Evolutionary conservation across 352 stramenopile species (phyloP).

Genomic region (Saprolegnia diclina): DNA sequence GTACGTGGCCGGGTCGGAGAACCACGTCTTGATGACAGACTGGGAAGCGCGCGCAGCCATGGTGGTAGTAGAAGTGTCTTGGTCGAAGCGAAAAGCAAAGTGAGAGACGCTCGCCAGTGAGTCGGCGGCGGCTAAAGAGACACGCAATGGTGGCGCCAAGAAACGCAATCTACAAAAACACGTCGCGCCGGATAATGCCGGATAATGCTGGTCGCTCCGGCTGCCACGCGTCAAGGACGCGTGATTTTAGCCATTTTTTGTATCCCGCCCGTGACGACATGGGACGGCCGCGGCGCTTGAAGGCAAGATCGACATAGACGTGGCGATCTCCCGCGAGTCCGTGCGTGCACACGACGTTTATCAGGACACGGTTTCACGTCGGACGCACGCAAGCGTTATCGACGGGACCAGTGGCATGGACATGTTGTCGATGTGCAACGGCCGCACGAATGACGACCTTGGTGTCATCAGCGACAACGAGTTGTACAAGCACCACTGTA

Average conservation of each 20-base stretch:
- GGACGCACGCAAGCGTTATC: background rate
- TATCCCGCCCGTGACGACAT: background rate
- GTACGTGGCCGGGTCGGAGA: background rate
- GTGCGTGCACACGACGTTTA: background rate
- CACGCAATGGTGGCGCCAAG: background rate
- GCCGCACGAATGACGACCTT: no score
- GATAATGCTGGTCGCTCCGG: background rate
- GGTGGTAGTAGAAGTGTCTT: background rate
- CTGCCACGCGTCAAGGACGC: background rate
- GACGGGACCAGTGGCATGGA: background rate
- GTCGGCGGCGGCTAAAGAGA: background rate
- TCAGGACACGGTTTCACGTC: background rate
- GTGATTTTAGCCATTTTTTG: background rate
- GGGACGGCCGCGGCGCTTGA: background rate
- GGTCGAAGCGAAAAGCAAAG: conserved; percentile 1
- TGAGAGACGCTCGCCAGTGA: background rate
- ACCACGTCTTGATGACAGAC: background rate
- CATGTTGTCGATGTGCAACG: no score
- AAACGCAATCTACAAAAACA: conserved; percentile 5
- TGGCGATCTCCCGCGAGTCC: background rate
- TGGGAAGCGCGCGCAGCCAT: background rate
- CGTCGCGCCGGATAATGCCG: background rate
- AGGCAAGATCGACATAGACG: background rate
- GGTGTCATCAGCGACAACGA: no score
- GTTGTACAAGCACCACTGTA: no score